Conservation (phyloP, 768 basidiomycete species). For the Coprinellus aureogranulatus region DNA sequence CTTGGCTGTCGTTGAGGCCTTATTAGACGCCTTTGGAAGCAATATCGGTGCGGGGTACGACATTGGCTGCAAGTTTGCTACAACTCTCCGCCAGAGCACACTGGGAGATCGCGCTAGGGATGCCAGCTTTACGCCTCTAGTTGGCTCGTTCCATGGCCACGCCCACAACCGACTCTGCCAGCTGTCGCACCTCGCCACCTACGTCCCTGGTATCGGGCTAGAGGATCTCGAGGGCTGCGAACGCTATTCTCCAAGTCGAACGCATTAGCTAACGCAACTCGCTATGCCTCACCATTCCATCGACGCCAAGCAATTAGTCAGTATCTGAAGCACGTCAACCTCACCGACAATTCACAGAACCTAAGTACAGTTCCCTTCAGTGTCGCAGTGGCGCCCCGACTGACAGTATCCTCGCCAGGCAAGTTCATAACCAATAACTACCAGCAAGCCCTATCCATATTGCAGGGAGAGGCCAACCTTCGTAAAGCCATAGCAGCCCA, state of each 20-base stretch:
- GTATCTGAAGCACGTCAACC: slow-evolving; percentile 5
- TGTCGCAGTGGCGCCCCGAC: background rate
- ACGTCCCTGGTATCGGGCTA: slow-evolving; percentile 18
- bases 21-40: slow-evolving; percentile 19
- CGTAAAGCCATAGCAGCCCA: background rate
- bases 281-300: slow-evolving; percentile 11
- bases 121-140: slow-evolving; percentile 9
- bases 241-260: slow-evolving; percentile 22
- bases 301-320: slow-evolving; percentile 7
- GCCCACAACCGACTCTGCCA: slow-evolving; percentile 29
- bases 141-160: slow-evolving; percentile 26
- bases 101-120: slow-evolving; percentile 14
- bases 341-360: background rate
- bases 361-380: background rate
- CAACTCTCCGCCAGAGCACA: slow-evolving; percentile 19
- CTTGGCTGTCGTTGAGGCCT: slow-evolving; percentile 18
- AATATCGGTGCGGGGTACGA: slow-evolving; percentile 25
- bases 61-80: slow-evolving; percentile 25
- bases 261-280: slow-evolving; percentile 13
- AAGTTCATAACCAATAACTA: slow-evolving; percentile 15
- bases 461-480: background rate
- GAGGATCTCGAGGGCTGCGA: slow-evolving; percentile 27
- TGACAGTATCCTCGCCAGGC: background rate
- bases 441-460: slow-evolving; percentile 14
- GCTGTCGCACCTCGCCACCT: slow-evolving; percentile 17